Evolutionary conservation across 2,329 filamentous ascomycete genomes (phyloP).

Genomic region (Clarireedia homoeocarpa): DNA sequence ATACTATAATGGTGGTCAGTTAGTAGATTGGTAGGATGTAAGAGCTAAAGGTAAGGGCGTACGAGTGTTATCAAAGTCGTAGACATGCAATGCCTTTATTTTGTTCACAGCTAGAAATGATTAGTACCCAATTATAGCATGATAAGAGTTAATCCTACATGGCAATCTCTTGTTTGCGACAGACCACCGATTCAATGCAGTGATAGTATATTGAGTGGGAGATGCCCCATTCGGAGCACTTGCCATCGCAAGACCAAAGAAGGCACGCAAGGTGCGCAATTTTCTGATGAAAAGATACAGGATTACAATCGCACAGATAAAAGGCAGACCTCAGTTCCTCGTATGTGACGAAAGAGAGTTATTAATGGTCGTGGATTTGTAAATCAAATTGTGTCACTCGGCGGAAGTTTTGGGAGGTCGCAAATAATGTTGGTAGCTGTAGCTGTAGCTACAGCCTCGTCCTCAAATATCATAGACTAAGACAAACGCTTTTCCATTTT

Average conservation of each 20-base stretch:
- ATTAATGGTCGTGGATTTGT: no score
- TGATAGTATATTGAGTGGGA: constrained; percentile 47
- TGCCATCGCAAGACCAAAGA: constrained; percentile 11
- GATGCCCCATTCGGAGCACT: constrained; percentile 13
- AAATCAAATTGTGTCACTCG: no score
- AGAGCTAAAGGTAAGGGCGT: constrained; percentile 29
- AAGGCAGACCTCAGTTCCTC: not conserved
- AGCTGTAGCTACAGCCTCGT: not conserved
- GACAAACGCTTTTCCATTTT: not conserved
- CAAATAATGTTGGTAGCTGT: not conserved
- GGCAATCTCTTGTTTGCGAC: constrained; percentile 66
- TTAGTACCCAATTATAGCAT: constrained; percentile 9
- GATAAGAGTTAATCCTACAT: constrained; percentile 33
- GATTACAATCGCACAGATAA: not conserved
- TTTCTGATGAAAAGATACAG: not conserved
- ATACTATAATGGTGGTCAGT: constrained; percentile 48
- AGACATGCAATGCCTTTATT: constrained; percentile 79
- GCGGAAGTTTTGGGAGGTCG: not conserved
- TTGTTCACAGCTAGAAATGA: constrained; percentile 45
- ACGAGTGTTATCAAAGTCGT: constrained; percentile 98
- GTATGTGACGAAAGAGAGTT: not conserved
- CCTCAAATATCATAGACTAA: not conserved
- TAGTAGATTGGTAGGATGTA: not conserved
- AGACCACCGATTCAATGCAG: constrained; percentile 77
- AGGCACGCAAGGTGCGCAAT: constrained; percentile 6